Percentiles rank a stretch among this genome's conserved stretches.
Conservation (phyloP, 306 rosid species). For the Casuarina equisetifolia region DNA sequence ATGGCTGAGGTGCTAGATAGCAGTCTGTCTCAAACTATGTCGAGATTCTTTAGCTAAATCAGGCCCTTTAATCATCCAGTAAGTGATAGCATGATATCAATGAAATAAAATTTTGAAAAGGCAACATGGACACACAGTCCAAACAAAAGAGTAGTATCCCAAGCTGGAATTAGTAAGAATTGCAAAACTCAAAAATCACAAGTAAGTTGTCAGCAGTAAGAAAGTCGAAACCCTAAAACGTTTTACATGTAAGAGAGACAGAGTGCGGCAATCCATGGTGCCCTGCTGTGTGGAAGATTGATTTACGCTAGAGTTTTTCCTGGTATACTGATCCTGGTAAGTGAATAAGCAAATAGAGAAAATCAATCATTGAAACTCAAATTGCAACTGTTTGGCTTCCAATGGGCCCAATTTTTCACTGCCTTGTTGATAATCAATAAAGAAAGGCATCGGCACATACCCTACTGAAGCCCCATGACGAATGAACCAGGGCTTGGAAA, state of each 20-base stretch:
- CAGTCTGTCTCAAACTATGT: background rate
- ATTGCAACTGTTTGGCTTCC: background rate
- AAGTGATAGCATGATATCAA: too few species aligned
- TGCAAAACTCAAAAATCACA: background rate
- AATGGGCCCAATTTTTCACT: background rate
- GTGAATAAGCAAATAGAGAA: background rate
- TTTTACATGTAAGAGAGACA: background rate
- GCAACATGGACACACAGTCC: background rate
- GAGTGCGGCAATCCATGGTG: background rate
- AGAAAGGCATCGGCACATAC: background rate
- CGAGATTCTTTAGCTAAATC: too few species aligned
- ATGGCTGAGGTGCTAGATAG: background rate
- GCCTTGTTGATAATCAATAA: background rate
- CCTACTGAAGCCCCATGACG: conserved; percentile 11
- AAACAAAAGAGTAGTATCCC: background rate
- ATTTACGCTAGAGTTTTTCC: background rate
- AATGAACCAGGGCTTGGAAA: conserved; percentile 41
- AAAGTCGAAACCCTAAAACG: background rate
- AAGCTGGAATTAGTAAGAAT: background rate
- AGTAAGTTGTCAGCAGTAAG: background rate
- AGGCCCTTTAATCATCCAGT: too few species aligned
- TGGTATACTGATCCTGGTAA: background rate
- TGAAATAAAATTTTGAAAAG: background rate
- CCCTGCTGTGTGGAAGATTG: background rate
- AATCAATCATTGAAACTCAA: background rate